phyloP scores from a whole-genome alignment of 2,329 filamentous ascomycete genomes.

The Colletotrichum ledebouriae region DNA sequence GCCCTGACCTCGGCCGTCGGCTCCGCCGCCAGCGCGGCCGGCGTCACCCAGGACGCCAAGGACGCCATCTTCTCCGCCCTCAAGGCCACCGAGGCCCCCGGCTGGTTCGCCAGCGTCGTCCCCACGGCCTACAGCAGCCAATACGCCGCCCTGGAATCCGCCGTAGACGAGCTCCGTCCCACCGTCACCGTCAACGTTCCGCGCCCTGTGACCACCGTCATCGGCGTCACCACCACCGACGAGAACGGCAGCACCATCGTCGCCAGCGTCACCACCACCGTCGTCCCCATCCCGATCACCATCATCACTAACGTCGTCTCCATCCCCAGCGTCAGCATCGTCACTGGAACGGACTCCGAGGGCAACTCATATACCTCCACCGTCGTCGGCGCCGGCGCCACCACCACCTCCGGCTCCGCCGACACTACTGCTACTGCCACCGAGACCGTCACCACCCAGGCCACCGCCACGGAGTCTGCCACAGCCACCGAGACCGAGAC shows the following conservation, averaged over 20 bases:
- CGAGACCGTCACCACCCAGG: conserved; percentile 24
- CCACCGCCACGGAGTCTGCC: conserved; percentile 12
- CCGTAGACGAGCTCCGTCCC: conserved; percentile 44
- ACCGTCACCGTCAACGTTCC: conserved; percentile 28
- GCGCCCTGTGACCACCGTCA: conserved; percentile 41
- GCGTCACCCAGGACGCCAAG: conserved; percentile 47
- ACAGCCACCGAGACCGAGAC: conserved; percentile 29
- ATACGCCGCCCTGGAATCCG: conserved; percentile 40
- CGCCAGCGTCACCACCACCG: conserved; percentile 44
- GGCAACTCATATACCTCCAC: conserved; percentile 37
- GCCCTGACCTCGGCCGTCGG: conserved; percentile 46
- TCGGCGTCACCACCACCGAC: conserved; percentile 46
- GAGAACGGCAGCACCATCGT: conserved; percentile 46
- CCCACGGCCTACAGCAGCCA: conserved; percentile 45
- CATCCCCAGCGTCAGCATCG: conserved; percentile 20
- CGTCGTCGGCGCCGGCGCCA: conserved; percentile 13
- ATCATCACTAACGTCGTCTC: conserved; percentile 30
- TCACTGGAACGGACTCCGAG: conserved; percentile 37
- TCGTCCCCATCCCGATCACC: conserved; percentile 28
- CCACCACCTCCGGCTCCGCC: conserved; percentile 11
- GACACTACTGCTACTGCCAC: conserved; percentile 26
- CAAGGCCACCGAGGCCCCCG: conserved; percentile 45
- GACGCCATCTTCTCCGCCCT: conserved; percentile 48
- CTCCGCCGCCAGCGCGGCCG: conserved; percentile 47
- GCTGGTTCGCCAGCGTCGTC: conserved; percentile 48